Evolutionary conservation across 305 asterid genomes (phyloP).

Genomic region (Nicotiana rustica): DNA sequence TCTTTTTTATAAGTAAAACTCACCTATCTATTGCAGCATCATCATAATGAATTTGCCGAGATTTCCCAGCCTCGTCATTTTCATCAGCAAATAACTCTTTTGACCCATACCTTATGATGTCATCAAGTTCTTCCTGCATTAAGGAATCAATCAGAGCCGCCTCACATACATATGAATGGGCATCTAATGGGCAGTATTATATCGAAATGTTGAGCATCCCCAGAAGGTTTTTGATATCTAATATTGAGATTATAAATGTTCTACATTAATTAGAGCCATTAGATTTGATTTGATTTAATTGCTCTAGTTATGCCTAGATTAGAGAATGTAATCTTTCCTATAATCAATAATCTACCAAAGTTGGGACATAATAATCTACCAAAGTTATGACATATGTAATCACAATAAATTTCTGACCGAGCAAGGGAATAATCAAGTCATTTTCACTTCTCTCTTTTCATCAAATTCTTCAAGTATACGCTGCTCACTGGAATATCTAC

Average conservation of each 20-base stretch:
- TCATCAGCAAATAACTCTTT: constrained; percentile 97
- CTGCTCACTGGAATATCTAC: too few relatives aligned
- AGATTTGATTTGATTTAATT: too few relatives aligned
- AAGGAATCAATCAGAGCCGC: background rate
- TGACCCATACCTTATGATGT: constrained; percentile 94
- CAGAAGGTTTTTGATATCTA: background rate
- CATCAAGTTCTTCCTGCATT: constrained; percentile 95
- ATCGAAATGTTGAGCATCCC: background rate
- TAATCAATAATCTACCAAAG: too few relatives aligned
- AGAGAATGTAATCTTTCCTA: too few relatives aligned
- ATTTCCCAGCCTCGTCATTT: constrained; percentile 87
- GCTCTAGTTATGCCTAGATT: too few relatives aligned
- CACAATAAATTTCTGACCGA: too few relatives aligned
- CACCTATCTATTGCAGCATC: constrained; percentile 97
- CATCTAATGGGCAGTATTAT: background rate
- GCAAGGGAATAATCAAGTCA: too few relatives aligned
- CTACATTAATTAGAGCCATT: too few relatives aligned
- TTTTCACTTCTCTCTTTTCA: too few relatives aligned
- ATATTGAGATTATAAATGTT: background rate
- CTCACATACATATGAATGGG: background rate
- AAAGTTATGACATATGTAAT: too few relatives aligned
- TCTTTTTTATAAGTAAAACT: constrained; percentile 17
- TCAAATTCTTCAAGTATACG: too few relatives aligned
- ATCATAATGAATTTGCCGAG: constrained; percentile 97
- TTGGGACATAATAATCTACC: too few relatives aligned